Base-by-base conservation (phyloP, 176 grass and related monocot species). In the Eleusine coracana region DNA sequence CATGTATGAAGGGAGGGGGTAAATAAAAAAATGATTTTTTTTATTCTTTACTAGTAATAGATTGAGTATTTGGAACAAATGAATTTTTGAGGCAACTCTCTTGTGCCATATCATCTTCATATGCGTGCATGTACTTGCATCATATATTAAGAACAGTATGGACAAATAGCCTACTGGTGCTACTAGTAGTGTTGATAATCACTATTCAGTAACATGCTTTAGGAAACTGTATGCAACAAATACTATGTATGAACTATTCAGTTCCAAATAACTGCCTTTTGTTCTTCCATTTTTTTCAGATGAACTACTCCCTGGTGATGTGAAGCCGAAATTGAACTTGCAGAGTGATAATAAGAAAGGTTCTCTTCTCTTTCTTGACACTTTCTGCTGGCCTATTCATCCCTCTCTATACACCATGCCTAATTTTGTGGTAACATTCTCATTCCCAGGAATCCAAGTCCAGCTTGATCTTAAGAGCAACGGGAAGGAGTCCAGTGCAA, bases 271-370 rank as follows among this genome's bases (percentile, higher is more conserved):
- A 66, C 46, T 59, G 66, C 28, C 17, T 10, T 64, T 25, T 1
- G 65, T 29, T 71, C 59, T 69, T 28, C 65, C 15, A 66, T 59
- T 87, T 46, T 46, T 83, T 84, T 67, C 86, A 95, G 95, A 95
- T 84, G 88, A 88, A 71, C 68, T 86, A 48, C 54, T 12, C 37
- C 66, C 64, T 86, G 28, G 54, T 1, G 66, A 87, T 20, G 82
- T 27, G 10, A 99, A 87, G n/a, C 96, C 89, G 7, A 90, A 90
- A 68, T 77, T 96, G 56, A 87, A 99, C 55, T 74, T 99, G 28
- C 85, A 96, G 73, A 94, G 83, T 38, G 89, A 99, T 77, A 93
- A 93, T 73, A 83, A 82, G 41, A 95, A 95, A 95, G 96, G 96
- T 98, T 78, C 11, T 58, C 39, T n/a, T 20, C 31, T 86, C 29